Base-by-base conservation (phyloP, 495 filamentous ascomycete genomes). In the Penicillium bialowiezense region DNA sequence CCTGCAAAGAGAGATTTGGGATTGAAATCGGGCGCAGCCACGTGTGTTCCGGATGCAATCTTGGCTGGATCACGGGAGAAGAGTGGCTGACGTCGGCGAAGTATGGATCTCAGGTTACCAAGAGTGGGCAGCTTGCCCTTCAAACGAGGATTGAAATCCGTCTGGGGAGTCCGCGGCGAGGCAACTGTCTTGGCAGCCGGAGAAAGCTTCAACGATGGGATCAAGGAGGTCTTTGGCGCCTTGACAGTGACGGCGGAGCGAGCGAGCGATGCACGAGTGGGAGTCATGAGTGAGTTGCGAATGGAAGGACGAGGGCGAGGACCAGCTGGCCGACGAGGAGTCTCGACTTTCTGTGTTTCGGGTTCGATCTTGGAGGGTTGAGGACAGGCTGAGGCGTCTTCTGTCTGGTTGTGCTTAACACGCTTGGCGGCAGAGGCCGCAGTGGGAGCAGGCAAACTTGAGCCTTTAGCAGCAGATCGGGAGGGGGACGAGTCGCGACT, bases 251-350 rank as follows among this genome's bases (percentile, higher is more conserved):
- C 62, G 20, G 60, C 41, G 31, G 75, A 64, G 17, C 89, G 86
- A 18, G 85, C 82, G 34, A 88, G 59, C 0, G 88, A 90, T n/a
- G 89, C 74, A 57, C 87, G 88, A 26, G 89, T 95, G 0, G 90
- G 91, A 1, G 88, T 92, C 68, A 84, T 80, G 37, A 91, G 65
- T 13, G 79, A 80, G 49, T 67, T 73, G 41, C 64, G 70, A 52
- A 71, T 54, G 8, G 51, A 48, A 26, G 45, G 45, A 31, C 64
- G 41, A 43, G 62, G 57, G 47, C 65, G 80, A 53, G 69, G 74
- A 60, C 62, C 65, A 62, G 49, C 64, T 53, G 50, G 63, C 54
- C 44, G 69, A 55, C 48, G 63, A 54, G 48, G 74, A 46, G 83
- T 77, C 33, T 75, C 41, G 8, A 21, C 20, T 14, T 41, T 41